phyloP scores from a whole-genome alignment of 805 yeast species.

The Komagataella ulmi region DNA sequence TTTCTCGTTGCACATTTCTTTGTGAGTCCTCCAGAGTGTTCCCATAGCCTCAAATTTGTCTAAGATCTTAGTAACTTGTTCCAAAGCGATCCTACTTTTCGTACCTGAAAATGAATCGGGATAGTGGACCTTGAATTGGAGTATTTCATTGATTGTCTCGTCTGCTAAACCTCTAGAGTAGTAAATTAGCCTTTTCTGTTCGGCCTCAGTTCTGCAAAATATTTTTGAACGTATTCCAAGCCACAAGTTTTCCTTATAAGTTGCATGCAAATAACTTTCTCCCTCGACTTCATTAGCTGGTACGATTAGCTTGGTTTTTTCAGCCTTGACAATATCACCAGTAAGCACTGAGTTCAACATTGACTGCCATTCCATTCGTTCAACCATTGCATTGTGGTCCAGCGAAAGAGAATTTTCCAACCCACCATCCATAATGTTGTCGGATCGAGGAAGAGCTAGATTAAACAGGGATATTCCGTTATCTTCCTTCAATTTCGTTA shows the following conservation, averaged over 20 bases:
- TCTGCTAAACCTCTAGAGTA: constrained; percentile 64
- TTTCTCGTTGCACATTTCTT: constrained; percentile 68
- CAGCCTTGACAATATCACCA: constrained; percentile 89
- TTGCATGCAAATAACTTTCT: constrained; percentile 37
- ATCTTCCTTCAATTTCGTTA: constrained; percentile 6
- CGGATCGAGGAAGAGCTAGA: not conserved
- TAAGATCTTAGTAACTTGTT: constrained; percentile 42
- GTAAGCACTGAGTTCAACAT: constrained; percentile 84
- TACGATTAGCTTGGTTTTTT: constrained; percentile 62
- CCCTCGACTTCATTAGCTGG: constrained; percentile 25
- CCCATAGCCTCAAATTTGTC: constrained; percentile 54
- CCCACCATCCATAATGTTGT: not conserved
- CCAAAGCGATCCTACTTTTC: constrained; percentile 18
- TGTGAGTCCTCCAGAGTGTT: constrained; percentile 65
- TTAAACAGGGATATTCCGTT: not conserved
- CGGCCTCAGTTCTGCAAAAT: constrained; percentile 67
- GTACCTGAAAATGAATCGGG: constrained; percentile 13
- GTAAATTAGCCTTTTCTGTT: constrained; percentile 57
- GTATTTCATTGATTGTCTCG: constrained; percentile 53
- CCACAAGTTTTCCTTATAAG: constrained; percentile 71
- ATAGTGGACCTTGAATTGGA: constrained; percentile 45
- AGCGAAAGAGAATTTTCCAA: not conserved
- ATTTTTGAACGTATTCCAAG: constrained; percentile 73
- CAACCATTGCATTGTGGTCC: constrained; percentile 26
- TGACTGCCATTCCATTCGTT: constrained; percentile 90